Base-by-base conservation (phyloP, 2,329 filamentous ascomycete genomes). In the Aspergillus hiratsukae region DNA sequence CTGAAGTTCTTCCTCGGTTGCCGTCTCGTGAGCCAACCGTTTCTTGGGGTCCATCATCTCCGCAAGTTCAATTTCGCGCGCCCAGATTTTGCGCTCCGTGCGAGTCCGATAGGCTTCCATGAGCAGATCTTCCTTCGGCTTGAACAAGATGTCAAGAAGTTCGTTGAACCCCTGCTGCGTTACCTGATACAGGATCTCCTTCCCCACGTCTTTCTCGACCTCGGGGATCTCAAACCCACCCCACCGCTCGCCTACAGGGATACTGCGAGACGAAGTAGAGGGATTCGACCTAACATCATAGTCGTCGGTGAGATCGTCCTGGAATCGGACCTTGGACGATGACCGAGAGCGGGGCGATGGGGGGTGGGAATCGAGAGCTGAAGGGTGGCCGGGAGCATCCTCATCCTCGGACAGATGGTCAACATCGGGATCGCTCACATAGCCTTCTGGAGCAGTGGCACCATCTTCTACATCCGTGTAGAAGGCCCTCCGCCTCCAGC, bases 121-220 rank as follows among this genome's bases (percentile, higher is more conserved):
- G 1, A 91, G 87, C 19, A 90, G 72, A 60, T 92, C 87, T 72
- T 97, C 93, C 61, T 88, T 87, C 4, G 82, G 80, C 63, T 88
- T 88, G 77, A 99, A 99, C 0, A 99, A 80, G 1, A 86, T 82
- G 67, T 97, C 90, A 0, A 99, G 83, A 2, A 97, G 79, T 73
- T 97, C 91, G 67, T 97, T 97, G 76, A 96, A 90, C 0, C 91
- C 89, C 72, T 96, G 89, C 72, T 97, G 91, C 0, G 90, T 91
- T 31, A 95, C 86, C 70, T 96, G 90, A 67, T 96, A 97, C 1
- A 97, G 78, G 3, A 97, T 88, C 69, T 97, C 91, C 64, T 88
- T 90, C 40, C 90, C 91, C 5, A 90, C 86, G 70, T 96, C 91
- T 57, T 83, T 83, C 71, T 96, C 91, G 0, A 88, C 87, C 62